Evolutionary conservation across 2,329 filamentous ascomycete species (phyloP), one percentile per base, ranked within the genome.

Genomic region (Cladosporium colombiae): DNA sequence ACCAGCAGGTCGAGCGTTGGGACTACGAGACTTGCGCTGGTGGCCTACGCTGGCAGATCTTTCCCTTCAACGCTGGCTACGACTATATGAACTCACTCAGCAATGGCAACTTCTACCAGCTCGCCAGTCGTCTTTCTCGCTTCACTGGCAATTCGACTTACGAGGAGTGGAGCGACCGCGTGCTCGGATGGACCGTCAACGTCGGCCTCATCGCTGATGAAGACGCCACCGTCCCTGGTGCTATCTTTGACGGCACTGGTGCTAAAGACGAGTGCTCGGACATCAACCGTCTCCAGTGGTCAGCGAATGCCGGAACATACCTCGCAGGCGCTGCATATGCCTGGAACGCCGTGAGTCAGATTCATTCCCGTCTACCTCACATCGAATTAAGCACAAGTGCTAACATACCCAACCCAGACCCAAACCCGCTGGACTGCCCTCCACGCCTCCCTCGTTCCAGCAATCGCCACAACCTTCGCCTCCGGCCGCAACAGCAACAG

Each of bases 41-140:
- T 58, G 92, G 92, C 13, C 78, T 96, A 69, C 86, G 89, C 69
- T 96, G 92, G 92, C 92, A 96, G 80, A 92, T 96, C 70, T 93
- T 89, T 76, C 80, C 84, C 1, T 86, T 85, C 71, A 94, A 96
- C 75, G 88, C 88, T 68, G 92, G 92, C 16, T 89, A 93, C 75
- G 84, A 87, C 73, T 95, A 96, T 84, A 95, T 93, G 79, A 94
- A 94, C 80, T 85, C 88, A 18, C 86, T 93, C 71, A 89, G 88
- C 68, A 95, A 95, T 76, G 91, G 91, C 50, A 89, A 88, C n/a
- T 87, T 95, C 75, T 93, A 96, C 77, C 89, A 93, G 73, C 83
- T 96, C 14, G 88, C 89, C 4, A 91, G 92, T 0, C 74, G 77
- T 21, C 71, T 79, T 8, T 72, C 71, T 6, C 67, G 70, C 29